These are phyloP conservation scores for Talaromyces liani DNA, from an alignment of 495 filamentous ascomycete species.

Conservation along the genomic window DNA sequence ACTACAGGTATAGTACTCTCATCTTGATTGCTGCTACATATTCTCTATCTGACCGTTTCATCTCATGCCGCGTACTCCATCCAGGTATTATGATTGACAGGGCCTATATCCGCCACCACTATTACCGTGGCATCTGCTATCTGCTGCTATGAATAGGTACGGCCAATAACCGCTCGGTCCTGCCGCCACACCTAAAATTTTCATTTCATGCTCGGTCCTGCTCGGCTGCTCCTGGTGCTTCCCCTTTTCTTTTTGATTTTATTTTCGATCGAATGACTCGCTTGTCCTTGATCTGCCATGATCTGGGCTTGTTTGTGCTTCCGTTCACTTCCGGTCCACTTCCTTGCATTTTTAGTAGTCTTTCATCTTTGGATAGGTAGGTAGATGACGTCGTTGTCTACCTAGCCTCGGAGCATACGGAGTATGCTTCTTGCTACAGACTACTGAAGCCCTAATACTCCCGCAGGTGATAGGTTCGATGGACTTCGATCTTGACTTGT, in stretches of 20 bases:
- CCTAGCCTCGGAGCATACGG: not conserved
- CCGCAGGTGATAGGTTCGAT: not conserved
- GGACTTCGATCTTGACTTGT: not conserved
- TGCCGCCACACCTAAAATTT: not conserved
- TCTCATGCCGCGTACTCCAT: not conserved
- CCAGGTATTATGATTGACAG: not conserved
- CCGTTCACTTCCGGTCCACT: not conserved
- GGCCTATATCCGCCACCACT: not conserved
- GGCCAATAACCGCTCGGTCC: not conserved
- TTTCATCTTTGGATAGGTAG: not conserved
- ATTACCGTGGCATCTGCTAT: not conserved
- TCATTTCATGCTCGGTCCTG: not conserved
- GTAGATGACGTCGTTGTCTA: not conserved
- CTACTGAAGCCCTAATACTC: not conserved
- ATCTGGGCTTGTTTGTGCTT: not conserved
- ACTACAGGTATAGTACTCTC: too few relatives aligned
- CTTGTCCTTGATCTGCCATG: not conserved
- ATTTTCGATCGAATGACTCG: not conserved
- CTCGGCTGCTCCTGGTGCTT: not conserved
- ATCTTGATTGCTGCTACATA: too few relatives aligned
- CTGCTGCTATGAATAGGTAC: not conserved
- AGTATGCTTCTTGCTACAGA: not conserved
- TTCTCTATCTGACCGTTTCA: not conserved
- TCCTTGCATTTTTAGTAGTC: not conserved
- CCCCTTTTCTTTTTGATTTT: not conserved